phyloP scores from a whole-genome alignment of 345 rosid species.

The Mercurialis annua region DNA sequence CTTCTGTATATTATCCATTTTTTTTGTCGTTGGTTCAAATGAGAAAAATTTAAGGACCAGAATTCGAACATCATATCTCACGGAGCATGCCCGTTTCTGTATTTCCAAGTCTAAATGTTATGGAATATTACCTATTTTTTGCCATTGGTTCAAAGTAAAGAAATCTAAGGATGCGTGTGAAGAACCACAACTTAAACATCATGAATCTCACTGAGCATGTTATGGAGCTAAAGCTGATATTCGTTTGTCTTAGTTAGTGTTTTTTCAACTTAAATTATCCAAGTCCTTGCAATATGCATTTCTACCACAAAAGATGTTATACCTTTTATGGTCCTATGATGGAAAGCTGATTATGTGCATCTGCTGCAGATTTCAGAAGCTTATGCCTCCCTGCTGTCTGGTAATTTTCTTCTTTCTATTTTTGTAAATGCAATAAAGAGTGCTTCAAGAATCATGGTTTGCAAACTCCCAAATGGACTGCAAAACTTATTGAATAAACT shows the following conservation, averaged over 20 bases:
- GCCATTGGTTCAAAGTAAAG: background rate
- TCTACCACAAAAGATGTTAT: background rate
- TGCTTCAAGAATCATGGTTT: constrained; percentile 21
- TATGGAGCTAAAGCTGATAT: background rate
- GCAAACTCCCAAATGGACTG: constrained; percentile 35
- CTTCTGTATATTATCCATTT: background rate
- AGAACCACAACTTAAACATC: background rate
- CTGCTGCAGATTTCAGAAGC: constrained; percentile 70
- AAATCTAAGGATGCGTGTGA: background rate
- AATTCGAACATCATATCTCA: too few relatives aligned
- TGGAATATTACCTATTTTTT: background rate
- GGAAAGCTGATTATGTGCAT: constrained; percentile 12
- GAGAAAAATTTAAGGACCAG: too few relatives aligned
- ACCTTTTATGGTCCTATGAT: background rate
- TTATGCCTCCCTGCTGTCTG: constrained; percentile 55
- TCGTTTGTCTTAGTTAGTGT: too few relatives aligned
- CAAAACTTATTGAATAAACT: constrained; percentile 14
- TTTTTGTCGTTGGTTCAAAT: too few relatives aligned
- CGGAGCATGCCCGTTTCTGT: background rate
- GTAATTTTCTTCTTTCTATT: constrained; percentile 34
- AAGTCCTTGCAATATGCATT: background rate
- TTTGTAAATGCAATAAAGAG: constrained; percentile 3
- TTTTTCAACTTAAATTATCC: background rate
- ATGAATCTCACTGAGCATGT: background rate
- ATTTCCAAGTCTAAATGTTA: too few relatives aligned